Evolutionary conservation across 148 eudicot species (phyloP).

Genomic region (Rhododendron griersonianum): DNA sequence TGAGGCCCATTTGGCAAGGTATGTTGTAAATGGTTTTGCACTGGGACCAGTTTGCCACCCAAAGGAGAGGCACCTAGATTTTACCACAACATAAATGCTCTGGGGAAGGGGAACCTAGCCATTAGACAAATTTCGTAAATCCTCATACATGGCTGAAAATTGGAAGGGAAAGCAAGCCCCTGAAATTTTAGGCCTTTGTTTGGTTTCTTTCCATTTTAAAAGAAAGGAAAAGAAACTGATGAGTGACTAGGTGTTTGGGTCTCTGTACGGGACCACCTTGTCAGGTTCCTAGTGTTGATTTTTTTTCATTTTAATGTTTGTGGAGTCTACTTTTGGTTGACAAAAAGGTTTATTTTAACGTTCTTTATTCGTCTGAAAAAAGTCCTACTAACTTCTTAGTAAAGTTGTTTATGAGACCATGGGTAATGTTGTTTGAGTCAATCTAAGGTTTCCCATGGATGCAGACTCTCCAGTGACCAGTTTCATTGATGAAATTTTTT

Average conservation of each 20-base stretch:
- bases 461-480: background rate
- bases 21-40: background rate
- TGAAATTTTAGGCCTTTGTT: background rate
- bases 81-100: background rate
- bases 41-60: background rate
- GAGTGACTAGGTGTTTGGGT: background rate
- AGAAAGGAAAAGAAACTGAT: background rate
- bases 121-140: background rate
- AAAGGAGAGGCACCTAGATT: background rate
- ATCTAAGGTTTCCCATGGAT: background rate
- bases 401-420: background rate
- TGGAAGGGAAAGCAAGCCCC: background rate
- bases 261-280: background rate
- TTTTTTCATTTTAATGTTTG: background rate
- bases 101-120: background rate
- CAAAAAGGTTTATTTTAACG: background rate
- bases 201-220: background rate
- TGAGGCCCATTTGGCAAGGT: background rate
- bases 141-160: background rate
- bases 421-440: background rate
- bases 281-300: background rate
- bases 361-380: background rate
- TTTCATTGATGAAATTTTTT: background rate
- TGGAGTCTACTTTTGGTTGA: background rate
- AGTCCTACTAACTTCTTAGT: background rate